Conservation (phyloP, 495 filamentous ascomycete species). For the Hypoxylon perforatum region DNA sequence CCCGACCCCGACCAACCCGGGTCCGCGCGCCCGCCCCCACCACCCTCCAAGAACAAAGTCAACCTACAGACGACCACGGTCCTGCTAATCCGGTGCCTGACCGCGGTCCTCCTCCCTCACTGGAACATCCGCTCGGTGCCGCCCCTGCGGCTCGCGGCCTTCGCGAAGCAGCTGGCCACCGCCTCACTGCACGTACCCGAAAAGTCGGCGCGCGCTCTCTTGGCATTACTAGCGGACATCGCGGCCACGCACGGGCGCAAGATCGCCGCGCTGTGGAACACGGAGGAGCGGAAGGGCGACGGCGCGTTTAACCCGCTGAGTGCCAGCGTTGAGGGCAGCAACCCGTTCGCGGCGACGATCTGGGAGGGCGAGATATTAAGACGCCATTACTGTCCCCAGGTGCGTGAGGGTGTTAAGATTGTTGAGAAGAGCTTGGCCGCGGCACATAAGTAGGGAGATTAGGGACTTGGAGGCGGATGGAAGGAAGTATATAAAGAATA, state of each 20-base stretch:
- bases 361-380: constrained; percentile 94
- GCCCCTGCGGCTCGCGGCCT: constrained; percentile 84
- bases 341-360: constrained; percentile 83
- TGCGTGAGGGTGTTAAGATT: constrained; percentile 76
- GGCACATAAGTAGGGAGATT: constrained; percentile 25
- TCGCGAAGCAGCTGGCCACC: constrained; percentile 90
- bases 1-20: constrained; percentile 73
- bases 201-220: constrained; percentile 80
- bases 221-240: constrained; percentile 79
- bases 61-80: constrained; percentile 94
- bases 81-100: constrained; percentile 85
- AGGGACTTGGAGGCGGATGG: not conserved
- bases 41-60: constrained; percentile 69
- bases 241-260: constrained; percentile 76
- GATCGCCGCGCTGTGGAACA: constrained; percentile 79
- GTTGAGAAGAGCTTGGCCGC: constrained; percentile 70
- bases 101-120: constrained; percentile 77
- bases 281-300: constrained; percentile 88
- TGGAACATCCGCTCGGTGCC: constrained; percentile 70
- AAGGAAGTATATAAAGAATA: not conserved
- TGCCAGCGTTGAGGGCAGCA: constrained; percentile 44
- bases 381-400: constrained; percentile 86
- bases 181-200: constrained; percentile 86
- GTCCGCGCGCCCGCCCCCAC: constrained; percentile 38
- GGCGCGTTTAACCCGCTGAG: constrained; percentile 60